Conservation (phyloP, 2,329 filamentous ascomycete species). For the Fusarium sororula region DNA sequence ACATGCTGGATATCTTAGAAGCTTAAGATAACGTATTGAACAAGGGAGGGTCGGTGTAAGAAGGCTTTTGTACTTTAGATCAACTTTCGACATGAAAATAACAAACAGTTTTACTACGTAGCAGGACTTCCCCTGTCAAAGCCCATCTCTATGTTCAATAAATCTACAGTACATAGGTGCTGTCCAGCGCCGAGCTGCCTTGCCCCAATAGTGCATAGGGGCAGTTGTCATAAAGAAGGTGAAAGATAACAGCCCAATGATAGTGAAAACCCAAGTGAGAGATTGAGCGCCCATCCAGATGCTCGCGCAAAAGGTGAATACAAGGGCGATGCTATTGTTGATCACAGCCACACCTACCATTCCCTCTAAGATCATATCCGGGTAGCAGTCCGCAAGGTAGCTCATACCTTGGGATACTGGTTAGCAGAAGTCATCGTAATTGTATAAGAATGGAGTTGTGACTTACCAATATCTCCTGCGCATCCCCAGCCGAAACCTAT, state of each 20-base stretch:
- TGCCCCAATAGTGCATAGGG: neutral
- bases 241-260: neutral
- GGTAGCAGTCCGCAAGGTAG: neutral
- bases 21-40: accelerated
- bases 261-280: neutral
- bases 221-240: neutral
- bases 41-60: accelerated
- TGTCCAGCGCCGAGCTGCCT: neutral
- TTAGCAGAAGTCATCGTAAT: neutral
- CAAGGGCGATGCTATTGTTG: neutral
- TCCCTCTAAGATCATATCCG: neutral
- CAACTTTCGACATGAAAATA: neutral
- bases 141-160: neutral
- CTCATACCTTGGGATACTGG: neutral
- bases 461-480: neutral
- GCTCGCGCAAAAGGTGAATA: neutral
- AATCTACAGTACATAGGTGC: neutral
- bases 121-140: neutral
- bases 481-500: neutral
- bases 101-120: accelerated
- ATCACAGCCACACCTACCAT: neutral
- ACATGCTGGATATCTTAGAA: neutral
- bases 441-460: neutral
- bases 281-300: neutral
- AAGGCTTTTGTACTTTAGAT: accelerated